Evolutionary conservation across 2,329 filamentous ascomycete genomes (phyloP).

Genomic region (Paramyrothecium roridum): DNA sequence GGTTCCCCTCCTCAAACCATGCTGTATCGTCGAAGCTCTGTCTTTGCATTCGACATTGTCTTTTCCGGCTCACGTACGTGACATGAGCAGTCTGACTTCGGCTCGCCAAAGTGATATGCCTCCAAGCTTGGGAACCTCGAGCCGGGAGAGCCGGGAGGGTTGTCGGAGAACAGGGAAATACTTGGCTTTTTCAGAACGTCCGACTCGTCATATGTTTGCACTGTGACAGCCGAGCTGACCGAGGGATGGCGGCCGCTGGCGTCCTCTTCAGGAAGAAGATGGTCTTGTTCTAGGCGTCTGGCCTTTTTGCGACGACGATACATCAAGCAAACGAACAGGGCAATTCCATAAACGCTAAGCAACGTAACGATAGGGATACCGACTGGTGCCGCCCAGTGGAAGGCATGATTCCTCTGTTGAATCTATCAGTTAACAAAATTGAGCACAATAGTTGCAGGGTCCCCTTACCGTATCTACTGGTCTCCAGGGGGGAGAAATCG

Average conservation of each 20-base stretch:
- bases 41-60: not conserved
- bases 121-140: not conserved
- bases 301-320: conserved; percentile 21
- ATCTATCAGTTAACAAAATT: not conserved
- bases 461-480: conserved; percentile 17
- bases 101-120: not conserved
- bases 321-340: conserved; percentile 20
- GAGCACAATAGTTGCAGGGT: not conserved
- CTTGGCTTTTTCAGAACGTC: conserved; percentile 13
- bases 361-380: conserved; percentile 25
- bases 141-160: not conserved
- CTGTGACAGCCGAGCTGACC: conserved; percentile 16
- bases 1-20: not conserved
- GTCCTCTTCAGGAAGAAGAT: conserved; percentile 5
- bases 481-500: conserved; percentile 27
- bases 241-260: conserved; percentile 14
- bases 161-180: conserved; percentile 5
- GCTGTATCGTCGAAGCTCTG: not conserved
- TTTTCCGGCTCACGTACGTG: not conserved
- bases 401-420: conserved; percentile 14
- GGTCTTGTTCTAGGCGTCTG: conserved; percentile 12
- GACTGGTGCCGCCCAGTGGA: conserved; percentile 23
- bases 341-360: conserved; percentile 22
- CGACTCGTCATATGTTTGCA: conserved; percentile 12
- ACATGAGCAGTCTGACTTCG: not conserved